Conservation (phyloP, 2,329 filamentous ascomycete genomes). For the Colletotrichum costaricense region DNA sequence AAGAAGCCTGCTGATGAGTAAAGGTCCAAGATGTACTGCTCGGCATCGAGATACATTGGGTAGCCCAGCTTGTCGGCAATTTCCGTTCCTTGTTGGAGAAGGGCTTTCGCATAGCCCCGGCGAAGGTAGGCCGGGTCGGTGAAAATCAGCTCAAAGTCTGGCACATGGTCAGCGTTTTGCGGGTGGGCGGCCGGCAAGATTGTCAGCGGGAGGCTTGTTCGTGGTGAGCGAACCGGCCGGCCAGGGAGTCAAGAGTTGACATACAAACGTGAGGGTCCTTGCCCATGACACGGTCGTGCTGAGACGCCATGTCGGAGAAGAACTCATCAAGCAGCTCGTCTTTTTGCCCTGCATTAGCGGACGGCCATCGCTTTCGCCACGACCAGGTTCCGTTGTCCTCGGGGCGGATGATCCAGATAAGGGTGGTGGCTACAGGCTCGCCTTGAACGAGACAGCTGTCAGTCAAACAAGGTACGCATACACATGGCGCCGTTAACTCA, state of each 20-base stretch:
- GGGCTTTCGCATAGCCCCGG: conserved; percentile 31
- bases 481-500: not conserved
- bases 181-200: too few species aligned
- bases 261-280: conserved; percentile 35
- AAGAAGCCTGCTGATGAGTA: conserved; percentile 35
- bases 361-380: conserved; percentile 31
- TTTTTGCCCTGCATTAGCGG: conserved; percentile 23
- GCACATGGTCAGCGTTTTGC: not conserved
- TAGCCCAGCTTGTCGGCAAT: conserved; percentile 32
- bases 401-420: conserved; percentile 30
- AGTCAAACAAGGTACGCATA: not conserved
- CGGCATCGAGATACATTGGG: conserved; percentile 36
- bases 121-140: conserved; percentile 34
- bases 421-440: conserved; percentile 4
- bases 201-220: not conserved
- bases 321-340: conserved; percentile 33
- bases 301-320: conserved; percentile 34
- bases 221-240: not conserved
- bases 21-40: conserved; percentile 27
- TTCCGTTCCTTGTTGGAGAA: conserved; percentile 15
- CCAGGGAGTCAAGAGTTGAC: not conserved
- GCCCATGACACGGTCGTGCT: conserved; percentile 35
- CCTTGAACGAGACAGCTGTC: conserved; percentile 5
- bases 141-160: conserved; percentile 37
- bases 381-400: conserved; percentile 30